Base-by-base conservation (phyloP, 331 rosid genomes). In the Rhamnella rubrinervis region DNA sequence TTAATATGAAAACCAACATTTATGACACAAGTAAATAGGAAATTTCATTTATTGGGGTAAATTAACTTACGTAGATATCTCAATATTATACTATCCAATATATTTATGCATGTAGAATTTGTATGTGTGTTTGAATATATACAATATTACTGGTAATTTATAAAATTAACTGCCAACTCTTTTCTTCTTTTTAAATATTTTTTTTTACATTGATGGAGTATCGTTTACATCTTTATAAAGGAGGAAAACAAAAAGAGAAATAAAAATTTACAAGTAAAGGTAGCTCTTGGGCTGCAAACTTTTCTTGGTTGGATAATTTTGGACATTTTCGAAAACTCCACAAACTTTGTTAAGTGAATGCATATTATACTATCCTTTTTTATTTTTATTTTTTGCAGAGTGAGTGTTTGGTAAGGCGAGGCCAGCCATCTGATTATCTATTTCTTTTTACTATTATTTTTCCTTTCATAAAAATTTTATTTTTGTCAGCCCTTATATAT, bases 321-420 rank as follows among this genome's bases (percentile, higher is more conserved):
- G 79, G 68, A 66, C 84, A 82, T 70, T 73, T 86, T 77, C 84
- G 84, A 86, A 71, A 82, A 71, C 76, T 81, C 85, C 85, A 79
- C 57, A 5, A 11, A 14, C 53, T 71, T 57, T 67, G 49, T 71
- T 71, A 37, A 65, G 71, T 78, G 66, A 75, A 76, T 78, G 73
- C 65, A 23, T 23, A 23, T 73, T 76, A 67, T 41, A 40, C 31
- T 74, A 81, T 78, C 77, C 51, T 59, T 18, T 50, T 50, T 65
- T 23, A 50, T 26, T 2, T 64, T 35, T n/a, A n/a, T n/a, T 46
- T 14, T 65, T 20, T 50, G 47, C 76, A 56, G 59, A 39, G 37
- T 37, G 26, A 41, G 11, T 23, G 31, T 44, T 35, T 40, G 25
- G 41, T 19, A 38, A 25, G 66, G 61, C 53, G 56, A 68, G 17